Conservation (phyloP, 805 yeast species). For the Blastobotrys parvus region DNA sequence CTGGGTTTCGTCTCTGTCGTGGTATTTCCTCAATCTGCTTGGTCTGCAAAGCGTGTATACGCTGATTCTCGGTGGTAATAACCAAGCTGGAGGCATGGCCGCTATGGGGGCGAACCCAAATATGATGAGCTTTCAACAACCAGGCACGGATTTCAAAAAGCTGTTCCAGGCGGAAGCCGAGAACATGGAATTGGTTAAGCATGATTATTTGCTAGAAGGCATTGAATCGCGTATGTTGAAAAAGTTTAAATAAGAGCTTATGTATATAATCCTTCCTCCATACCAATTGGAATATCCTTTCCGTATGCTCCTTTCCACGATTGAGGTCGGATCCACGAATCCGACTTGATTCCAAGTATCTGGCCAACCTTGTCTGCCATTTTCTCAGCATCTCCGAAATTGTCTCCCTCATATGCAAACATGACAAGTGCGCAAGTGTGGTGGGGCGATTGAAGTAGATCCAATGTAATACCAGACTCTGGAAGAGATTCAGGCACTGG, state of each 20-base stretch:
- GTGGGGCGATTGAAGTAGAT: conserved; percentile 14
- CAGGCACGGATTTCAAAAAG: conserved; percentile 42
- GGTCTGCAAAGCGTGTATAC: conserved; percentile 78
- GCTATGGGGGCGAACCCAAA: conserved; percentile 19
- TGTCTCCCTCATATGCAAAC: conserved; percentile 87
- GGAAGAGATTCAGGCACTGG: conserved; percentile 19
- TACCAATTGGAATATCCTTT: conserved; percentile 52
- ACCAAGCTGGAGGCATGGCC: conserved; percentile 25
- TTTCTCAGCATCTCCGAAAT: conserved; percentile 56
- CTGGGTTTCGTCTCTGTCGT: conserved; percentile 89
- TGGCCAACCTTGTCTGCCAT: conserved; percentile 36
- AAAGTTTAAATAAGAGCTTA: conserved; percentile 18
- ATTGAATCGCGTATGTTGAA: conserved; percentile 47
- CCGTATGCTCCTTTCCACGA: conserved; percentile 90
- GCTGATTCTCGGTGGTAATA: conserved; percentile 46
- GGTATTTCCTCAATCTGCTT: conserved; percentile 85
- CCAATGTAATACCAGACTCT: conserved; percentile 28
- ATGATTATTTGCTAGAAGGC: conserved; percentile 46
- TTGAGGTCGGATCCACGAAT: conserved; percentile 45
- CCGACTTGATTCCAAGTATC: conserved; percentile 19
- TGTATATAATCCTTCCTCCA: conserved; percentile 72
- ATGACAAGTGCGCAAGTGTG: conserved; percentile 29
- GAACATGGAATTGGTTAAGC: conserved; percentile 54
- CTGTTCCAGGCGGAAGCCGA: conserved; percentile 66
- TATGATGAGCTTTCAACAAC: conserved; percentile 54